Base-by-base conservation (phyloP, 2,329 filamentous ascomycete genomes). In the Periconia sp. region DNA sequence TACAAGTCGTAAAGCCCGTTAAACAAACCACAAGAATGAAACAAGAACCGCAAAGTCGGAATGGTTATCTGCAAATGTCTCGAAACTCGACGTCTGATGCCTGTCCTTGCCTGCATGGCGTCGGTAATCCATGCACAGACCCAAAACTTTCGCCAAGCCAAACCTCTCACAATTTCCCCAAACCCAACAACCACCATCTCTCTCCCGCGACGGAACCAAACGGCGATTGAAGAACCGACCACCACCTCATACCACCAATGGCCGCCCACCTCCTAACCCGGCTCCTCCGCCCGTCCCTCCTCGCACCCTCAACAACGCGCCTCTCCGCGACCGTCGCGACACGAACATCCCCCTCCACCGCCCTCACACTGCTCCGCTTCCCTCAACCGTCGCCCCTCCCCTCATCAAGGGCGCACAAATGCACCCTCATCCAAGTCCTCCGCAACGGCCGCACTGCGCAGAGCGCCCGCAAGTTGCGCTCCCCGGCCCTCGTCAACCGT, bases 401-500 rank as follows among this genome's bases (percentile, higher is more conserved):
- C 56, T 70, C 71, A 45, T 74, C 68, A 14, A 67, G 67, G 56
- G 66, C 67, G 55, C 53, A 66, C 57, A 71, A 69, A 56, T 77
- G 78, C 52, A 82, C 79, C 47, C 75, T 79, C 59, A 81, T 79
- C 59, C 79, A 82, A 69, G 79, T 82, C 47, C 57, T 74, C 9
- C 74, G 86, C 73, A 91, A 91, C 63, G 92, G 90, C 70, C 89
- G 94, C 57, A 85, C 85, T 63, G 81, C 85, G 46, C 91, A 96
- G 77, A 85, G 85, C 54, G 90, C 89, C 1, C 91, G 94, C 60
- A 92, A 96, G 77, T 85, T 90, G 63, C 87, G 91, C 48, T 97
- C 93, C 2, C 94, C 94, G 0, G 92, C 93, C 19, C 83, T 99
- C 58, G 82, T 82, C 57, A 75, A 85, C 48, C 83, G 90, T 42